Conservation (phyloP, 2,329 filamentous ascomycete genomes). For the Colletotrichum sojae region DNA sequence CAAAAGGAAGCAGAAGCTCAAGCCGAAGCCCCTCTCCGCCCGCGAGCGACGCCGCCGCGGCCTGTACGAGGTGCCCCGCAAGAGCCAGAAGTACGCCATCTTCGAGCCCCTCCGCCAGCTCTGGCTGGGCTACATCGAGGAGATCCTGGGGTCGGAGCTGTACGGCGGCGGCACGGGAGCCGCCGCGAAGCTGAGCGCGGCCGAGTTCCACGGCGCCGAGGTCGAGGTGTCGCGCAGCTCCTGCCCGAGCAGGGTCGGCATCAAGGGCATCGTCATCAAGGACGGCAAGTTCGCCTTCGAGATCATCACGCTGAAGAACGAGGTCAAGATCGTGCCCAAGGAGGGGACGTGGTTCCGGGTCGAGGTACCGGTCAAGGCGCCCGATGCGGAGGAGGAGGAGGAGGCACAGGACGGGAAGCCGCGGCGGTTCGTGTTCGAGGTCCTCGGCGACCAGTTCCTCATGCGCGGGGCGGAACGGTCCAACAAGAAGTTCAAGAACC, state of each 20-base stretch:
- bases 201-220: constrained; percentile 91
- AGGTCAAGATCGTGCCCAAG: constrained; percentile 87
- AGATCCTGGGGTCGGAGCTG: constrained; percentile 78
- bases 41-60: constrained; percentile 81
- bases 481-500: constrained; percentile 91
- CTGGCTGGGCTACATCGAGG: constrained; percentile 89
- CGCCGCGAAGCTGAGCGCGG: constrained; percentile 83
- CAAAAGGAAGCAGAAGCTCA: constrained; percentile 62
- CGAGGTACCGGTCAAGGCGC: constrained; percentile 66
- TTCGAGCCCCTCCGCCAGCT: constrained; percentile 84
- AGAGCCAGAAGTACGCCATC: constrained; percentile 78
- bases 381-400: constrained; percentile 37
- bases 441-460: constrained; percentile 90
- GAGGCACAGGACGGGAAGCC: constrained; percentile 27
- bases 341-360: constrained; percentile 90
- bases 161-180: constrained; percentile 69
- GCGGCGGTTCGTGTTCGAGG: constrained; percentile 80
- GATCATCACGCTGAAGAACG: constrained; percentile 80
- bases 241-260: constrained; percentile 85
- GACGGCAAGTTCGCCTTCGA: constrained; percentile 91
- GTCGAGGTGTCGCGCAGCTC: constrained; percentile 86
- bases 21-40: constrained; percentile 81
- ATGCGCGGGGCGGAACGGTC: constrained; percentile 86
- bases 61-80: constrained; percentile 81
- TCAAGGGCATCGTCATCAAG: constrained; percentile 88